A percentile compares a stretch with the other conserved stretches of the same genome.
phyloP scores from a whole-genome alignment of 2,329 filamentous ascomycete genomes.

The Hirsutella rhossiliensis region DNA sequence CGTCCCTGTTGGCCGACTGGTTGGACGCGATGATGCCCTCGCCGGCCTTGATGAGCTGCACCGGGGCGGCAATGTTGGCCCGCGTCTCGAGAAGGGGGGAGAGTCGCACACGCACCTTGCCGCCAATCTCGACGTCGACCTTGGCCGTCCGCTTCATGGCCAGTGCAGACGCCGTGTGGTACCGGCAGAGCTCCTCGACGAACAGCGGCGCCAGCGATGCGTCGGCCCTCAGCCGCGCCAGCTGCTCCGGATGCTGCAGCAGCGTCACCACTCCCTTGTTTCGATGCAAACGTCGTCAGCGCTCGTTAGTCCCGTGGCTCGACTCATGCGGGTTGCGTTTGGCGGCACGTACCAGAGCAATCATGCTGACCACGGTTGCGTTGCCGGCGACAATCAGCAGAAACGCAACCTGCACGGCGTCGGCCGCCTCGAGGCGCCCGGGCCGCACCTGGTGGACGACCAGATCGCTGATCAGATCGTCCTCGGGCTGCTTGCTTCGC shows the following conservation, averaged over 20 bases:
- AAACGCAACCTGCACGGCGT: constrained; percentile 34
- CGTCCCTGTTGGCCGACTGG: constrained; percentile 34
- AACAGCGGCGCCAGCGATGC: constrained; percentile 24
- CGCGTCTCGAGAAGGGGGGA: background rate
- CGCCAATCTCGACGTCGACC: constrained; percentile 30
- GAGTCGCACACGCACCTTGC: constrained; percentile 15
- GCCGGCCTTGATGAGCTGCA: constrained; percentile 24
- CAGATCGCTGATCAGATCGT: constrained; percentile 34
- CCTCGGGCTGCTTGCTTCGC: constrained; percentile 23
- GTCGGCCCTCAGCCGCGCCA: constrained; percentile 26
- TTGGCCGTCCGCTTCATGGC: constrained; percentile 35
- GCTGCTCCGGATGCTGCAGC: constrained; percentile 28
- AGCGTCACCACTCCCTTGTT: constrained; percentile 34
- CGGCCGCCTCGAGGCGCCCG: constrained; percentile 25
- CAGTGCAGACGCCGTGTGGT: constrained; percentile 32
- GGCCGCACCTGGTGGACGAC: constrained; percentile 26
- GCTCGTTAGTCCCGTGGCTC: background rate
- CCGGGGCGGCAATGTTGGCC: background rate
- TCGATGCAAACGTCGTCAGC: background rate
- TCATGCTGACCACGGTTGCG: constrained; percentile 40
- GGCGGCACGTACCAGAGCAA: constrained; percentile 23
- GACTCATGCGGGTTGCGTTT: background rate
- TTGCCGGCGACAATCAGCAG: constrained; percentile 38
- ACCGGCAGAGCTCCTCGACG: constrained; percentile 36
- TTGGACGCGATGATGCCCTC: constrained; percentile 36